These are phyloP conservation scores for Pleurotus sapidus DNA, from an alignment of 768 basidiomycete species.

Conservation along the genomic window DNA sequence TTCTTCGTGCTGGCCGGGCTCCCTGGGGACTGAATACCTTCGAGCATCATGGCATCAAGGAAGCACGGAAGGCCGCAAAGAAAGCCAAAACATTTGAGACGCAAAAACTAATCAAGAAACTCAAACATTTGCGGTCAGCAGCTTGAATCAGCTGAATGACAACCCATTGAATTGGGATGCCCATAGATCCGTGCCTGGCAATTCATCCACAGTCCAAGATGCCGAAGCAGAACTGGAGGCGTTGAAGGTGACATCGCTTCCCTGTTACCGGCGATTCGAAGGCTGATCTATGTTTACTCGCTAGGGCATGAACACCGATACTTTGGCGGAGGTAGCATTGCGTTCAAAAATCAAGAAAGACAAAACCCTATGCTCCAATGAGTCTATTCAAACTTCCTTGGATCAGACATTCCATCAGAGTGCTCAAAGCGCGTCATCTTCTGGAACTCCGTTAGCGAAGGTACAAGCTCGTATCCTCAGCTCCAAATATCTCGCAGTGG, in stretches of 20 bases:
- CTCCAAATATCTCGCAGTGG: conserved; percentile 67
- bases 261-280: neutral
- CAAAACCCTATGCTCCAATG: conserved; percentile 47
- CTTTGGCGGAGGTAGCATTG: conserved; percentile 63
- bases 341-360: conserved; percentile 75
- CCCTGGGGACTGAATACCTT: neutral
- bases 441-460: conserved; percentile 50
- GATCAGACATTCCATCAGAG: conserved; percentile 34
- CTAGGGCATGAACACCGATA: conserved; percentile 57
- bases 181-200: neutral
- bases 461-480: conserved; percentile 73
- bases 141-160: neutral
- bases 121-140: conserved; percentile 64
- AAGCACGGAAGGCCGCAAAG: conserved; percentile 74
- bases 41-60: conserved; percentile 75
- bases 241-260: conserved; percentile 53
- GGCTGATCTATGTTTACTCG: neutral
- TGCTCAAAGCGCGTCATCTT: conserved; percentile 25
- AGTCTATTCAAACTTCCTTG: conserved; percentile 43
- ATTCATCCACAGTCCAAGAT: conserved; percentile 37
- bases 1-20: neutral
- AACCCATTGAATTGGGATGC: too few relatives aligned
- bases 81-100: conserved; percentile 80
- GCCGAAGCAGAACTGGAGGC: conserved; percentile 58
- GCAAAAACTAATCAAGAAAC: conserved; percentile 78